A percentile compares a stretch with the other conserved stretches of the same genome.
Evolutionary conservation across 192 early-diverging fungal genomes (phyloP).

Genomic region (Coemansia sp.): DNA sequence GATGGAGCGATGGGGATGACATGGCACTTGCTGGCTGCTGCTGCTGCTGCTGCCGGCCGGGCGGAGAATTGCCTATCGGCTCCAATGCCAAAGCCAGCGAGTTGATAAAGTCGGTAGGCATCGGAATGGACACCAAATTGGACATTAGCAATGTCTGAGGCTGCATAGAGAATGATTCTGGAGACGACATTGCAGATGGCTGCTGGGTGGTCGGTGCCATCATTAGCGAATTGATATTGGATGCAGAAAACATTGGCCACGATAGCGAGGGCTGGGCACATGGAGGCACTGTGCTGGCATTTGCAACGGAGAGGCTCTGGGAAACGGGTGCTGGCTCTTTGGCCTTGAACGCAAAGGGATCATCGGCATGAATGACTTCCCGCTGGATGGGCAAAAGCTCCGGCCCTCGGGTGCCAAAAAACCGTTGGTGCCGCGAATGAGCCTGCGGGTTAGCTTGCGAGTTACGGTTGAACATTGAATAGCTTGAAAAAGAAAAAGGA

Average conservation of each 20-base stretch:
- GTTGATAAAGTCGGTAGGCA: slow-evolving; percentile 1
- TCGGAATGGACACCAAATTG: neutral
- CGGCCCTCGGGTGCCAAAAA: slow-evolving; percentile 18
- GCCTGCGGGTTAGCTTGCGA: slow-evolving; percentile 1
- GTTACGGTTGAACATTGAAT: neutral
- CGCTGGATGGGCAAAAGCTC: slow-evolving; percentile 26
- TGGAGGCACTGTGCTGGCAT: neutral
- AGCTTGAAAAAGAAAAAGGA: neutral
- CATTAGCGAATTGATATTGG: slow-evolving; percentile 1
- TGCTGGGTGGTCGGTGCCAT: slow-evolving; percentile 1
- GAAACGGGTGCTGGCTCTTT: neutral
- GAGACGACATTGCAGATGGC: neutral
- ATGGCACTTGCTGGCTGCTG: neutral
- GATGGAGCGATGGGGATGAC: too few species aligned
- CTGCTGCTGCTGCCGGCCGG: neutral
- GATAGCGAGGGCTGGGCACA: neutral
- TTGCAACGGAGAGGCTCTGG: neutral
- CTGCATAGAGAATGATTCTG: neutral
- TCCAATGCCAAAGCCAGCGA: neutral
- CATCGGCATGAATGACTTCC: slow-evolving; percentile 16
- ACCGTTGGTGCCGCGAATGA: slow-evolving; percentile 16
- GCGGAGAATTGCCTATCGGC: neutral
- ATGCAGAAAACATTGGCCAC: slow-evolving; percentile 2
- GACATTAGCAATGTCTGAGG: neutral
- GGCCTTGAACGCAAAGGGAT: neutral